A percentile compares a stretch with the other conserved stretches of the same genome.
These are phyloP conservation scores for Oryza officinalis DNA, from an alignment of 176 grass and related monocot species.

Conservation along the genomic window DNA sequence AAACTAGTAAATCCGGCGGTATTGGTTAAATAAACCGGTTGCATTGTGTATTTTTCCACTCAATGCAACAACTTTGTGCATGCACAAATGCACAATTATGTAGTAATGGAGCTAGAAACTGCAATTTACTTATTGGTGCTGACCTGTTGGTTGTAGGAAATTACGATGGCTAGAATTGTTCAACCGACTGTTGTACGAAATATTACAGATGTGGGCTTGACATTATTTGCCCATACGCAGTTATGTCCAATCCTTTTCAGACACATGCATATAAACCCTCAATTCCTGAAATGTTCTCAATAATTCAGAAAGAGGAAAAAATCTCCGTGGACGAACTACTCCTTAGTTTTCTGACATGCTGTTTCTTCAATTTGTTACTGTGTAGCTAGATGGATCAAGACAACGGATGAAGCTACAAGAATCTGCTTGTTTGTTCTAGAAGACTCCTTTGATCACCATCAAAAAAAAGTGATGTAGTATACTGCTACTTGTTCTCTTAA, in stretches of 20 bases:
- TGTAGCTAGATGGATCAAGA: conserved; percentile 77
- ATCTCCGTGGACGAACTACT: conserved; percentile 18
- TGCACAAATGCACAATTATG: conserved; percentile 3
- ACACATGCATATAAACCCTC: conserved; percentile 17
- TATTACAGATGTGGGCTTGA: background rate
- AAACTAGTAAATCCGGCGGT: background rate
- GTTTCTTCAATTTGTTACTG: conserved; percentile 60
- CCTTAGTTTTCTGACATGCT: conserved; percentile 47
- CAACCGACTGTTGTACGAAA: background rate
- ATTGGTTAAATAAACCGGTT: background rate
- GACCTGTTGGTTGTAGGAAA: background rate
- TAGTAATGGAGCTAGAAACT: background rate
- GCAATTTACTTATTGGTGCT: background rate
- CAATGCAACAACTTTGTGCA: background rate
- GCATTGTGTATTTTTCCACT: background rate
- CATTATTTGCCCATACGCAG: background rate
- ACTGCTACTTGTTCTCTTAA: conserved; percentile 29
- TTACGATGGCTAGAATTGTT: conserved; percentile 6
- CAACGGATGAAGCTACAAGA: conserved; percentile 51
- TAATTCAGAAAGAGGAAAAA: conserved; percentile 21
- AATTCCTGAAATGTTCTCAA: conserved; percentile 8
- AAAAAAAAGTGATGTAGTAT: conserved; percentile 36
- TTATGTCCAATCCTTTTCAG: conserved; percentile 1
- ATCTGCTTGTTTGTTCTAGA: conserved; percentile 45
- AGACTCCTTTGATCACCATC: conserved; percentile 47